A percentile compares a stretch with the other conserved stretches of the same genome.
These are phyloP conservation scores for Diplodia sapinea DNA, from an alignment of 2,329 filamentous ascomycete species.

Conservation along the genomic window DNA sequence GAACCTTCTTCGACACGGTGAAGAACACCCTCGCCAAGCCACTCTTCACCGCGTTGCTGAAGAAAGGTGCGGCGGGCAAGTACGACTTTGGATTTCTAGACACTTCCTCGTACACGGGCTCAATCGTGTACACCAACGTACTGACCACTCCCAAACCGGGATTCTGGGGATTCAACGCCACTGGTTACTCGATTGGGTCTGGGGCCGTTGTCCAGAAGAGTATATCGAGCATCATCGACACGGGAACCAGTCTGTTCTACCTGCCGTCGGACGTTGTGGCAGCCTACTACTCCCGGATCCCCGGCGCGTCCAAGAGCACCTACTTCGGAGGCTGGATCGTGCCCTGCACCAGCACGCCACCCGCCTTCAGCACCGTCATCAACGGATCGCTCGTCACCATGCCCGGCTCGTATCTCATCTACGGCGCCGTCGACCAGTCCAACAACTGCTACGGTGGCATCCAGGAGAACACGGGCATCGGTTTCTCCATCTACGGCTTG, in stretches of 20 bases:
- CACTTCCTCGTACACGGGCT: conserved; percentile 62
- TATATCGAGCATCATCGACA: conserved; percentile 69
- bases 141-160: conserved; percentile 52
- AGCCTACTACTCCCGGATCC: conserved; percentile 66
- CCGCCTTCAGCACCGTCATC: conserved; percentile 61
- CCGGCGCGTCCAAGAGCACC: conserved; percentile 56
- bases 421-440: conserved; percentile 49
- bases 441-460: conserved; percentile 75
- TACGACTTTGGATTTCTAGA: conserved; percentile 68
- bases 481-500: conserved; percentile 74
- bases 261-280: conserved; percentile 60
- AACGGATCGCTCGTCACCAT: conserved; percentile 57
- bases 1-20: conserved; percentile 66
- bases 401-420: conserved; percentile 63
- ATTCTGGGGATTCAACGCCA: conserved; percentile 67
- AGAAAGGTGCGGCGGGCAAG: conserved; percentile 55
- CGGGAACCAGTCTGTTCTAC: conserved; percentile 71
- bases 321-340: conserved; percentile 62
- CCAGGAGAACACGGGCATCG: conserved; percentile 65
- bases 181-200: conserved; percentile 62
- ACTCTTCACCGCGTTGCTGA: conserved; percentile 64
- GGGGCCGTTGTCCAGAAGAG: conserved; percentile 45
- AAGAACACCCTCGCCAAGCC: conserved; percentile 57
- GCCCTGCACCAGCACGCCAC: conserved; percentile 57
- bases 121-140: conserved; percentile 62